These are phyloP conservation scores for Eimeria praecox DNA, from an alignment of 169 alveolate species.

Conservation along the genomic window DNA sequence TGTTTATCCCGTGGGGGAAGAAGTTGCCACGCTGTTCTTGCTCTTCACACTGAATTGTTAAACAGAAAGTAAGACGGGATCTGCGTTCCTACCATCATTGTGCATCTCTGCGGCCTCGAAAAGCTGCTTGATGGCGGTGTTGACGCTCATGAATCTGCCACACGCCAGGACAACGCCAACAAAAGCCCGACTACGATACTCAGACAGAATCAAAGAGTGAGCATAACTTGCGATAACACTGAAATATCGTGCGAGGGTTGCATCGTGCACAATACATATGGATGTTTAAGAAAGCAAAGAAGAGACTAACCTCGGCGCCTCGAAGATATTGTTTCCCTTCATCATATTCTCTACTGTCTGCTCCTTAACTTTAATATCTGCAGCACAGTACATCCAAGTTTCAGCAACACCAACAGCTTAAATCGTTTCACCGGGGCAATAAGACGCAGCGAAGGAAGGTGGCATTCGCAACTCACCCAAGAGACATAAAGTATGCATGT, in stretches of 20 bases:
- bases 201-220: not conserved
- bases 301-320: conserved; percentile 94
- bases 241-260: no score
- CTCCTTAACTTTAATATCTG: conserved; percentile 99
- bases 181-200: not conserved
- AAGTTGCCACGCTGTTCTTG: not conserved
- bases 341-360: conserved; percentile 97
- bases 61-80: no score
- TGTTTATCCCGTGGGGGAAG: not conserved
- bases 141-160: conserved; percentile 82
- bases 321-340: conserved; percentile 95
- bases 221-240: conserved; percentile 68
- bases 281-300: not conserved
- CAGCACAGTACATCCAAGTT: not conserved
- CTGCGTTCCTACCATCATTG: conserved; percentile 2
- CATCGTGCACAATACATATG: not conserved
- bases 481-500: conserved; percentile 98
- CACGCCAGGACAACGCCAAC: not conserved
- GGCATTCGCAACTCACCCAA: conserved; percentile 85
- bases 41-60: not conserved
- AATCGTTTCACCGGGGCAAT: not conserved
- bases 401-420: not conserved
- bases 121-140: conserved; percentile 78
- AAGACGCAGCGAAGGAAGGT: not conserved
- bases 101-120: conserved; percentile 71